phyloP scores from a whole-genome alignment of 345 rosid species.

The Turnera subulata region DNA sequence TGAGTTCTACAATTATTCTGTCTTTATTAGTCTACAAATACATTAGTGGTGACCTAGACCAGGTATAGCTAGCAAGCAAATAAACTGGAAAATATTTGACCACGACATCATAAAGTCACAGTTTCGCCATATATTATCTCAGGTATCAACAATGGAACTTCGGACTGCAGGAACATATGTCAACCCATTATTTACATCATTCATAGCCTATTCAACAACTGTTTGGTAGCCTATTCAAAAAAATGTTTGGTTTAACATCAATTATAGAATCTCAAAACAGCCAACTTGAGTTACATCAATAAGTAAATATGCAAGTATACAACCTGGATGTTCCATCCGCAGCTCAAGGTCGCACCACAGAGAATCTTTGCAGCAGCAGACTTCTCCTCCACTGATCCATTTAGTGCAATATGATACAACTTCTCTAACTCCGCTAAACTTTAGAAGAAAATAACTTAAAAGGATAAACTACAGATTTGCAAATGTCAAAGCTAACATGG shows the following conservation, averaged over 20 bases:
- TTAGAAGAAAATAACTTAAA: slow-evolving; percentile 21
- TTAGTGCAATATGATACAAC: slow-evolving; percentile 50
- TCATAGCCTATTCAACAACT: too few relatives aligned
- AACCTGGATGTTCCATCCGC: slow-evolving; percentile 79
- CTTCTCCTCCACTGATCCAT: slow-evolving; percentile 49
- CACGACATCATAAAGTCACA: too few relatives aligned
- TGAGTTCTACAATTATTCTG: too few relatives aligned
- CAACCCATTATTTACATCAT: too few relatives aligned
- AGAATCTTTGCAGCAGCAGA: slow-evolving; percentile 58
- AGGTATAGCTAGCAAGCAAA: too few relatives aligned
- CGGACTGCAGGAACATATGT: background rate
- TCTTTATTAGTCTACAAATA: too few relatives aligned
- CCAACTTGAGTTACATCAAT: slow-evolving; percentile 10
- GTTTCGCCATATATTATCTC: too few relatives aligned
- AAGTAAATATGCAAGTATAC: background rate
- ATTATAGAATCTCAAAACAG: slow-evolving; percentile 1
- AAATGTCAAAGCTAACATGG: slow-evolving; percentile 8
- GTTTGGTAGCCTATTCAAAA: background rate
- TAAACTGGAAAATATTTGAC: too few relatives aligned
- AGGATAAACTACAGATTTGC: slow-evolving; percentile 9
- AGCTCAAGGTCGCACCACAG: slow-evolving; percentile 58
- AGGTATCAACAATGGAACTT: too few relatives aligned
- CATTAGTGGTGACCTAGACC: too few relatives aligned
- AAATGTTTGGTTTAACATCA: background rate
- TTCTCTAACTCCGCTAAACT: slow-evolving; percentile 61